Percentiles rank a stretch among this genome's conserved stretches.
phyloP scores from a whole-genome alignment of 257 asterid genomes.

The Penstemon davidsonii region DNA sequence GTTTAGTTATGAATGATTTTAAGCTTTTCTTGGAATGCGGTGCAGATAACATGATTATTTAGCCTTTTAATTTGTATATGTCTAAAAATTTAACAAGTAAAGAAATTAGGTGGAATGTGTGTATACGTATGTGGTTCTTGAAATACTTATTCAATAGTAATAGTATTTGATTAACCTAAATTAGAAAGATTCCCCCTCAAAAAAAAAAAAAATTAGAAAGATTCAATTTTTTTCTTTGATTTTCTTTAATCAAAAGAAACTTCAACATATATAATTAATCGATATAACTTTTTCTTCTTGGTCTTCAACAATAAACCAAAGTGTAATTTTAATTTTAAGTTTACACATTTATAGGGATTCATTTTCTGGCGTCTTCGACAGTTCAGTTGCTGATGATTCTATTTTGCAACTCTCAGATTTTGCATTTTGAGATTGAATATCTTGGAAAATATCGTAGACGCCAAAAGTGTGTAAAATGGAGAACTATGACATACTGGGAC shows the following conservation, averaged over 20 bases:
- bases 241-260: constrained; percentile 26
- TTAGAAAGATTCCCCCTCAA: constrained; percentile 14
- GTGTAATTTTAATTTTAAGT: constrained; percentile 9
- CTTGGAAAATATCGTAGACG: constrained; percentile 5
- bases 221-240: constrained; percentile 11
- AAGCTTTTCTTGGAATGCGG: constrained; percentile 23
- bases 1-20: constrained; percentile 23
- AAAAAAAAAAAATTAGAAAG: not conserved
- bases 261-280: not conserved
- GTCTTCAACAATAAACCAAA: not conserved
- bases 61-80: constrained; percentile 3
- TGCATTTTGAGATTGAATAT: constrained; percentile 18
- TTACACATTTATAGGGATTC: constrained; percentile 5
- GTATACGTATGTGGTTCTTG: constrained; percentile 21
- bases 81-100: constrained; percentile 2
- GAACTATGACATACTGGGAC: constrained; percentile 84
- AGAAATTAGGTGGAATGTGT: constrained; percentile 28
- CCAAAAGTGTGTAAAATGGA: constrained; percentile 52
- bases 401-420: constrained; percentile 23
- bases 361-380: constrained; percentile 20
- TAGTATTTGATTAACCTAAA: constrained; percentile 11
- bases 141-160: constrained; percentile 4
- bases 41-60: not conserved
- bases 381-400: constrained; percentile 10
- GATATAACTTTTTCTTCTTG: constrained; percentile 1